Evolutionary conservation across 805 yeast species (phyloP), one percentile per base, ranked within the genome.

Genomic region (Wickerhamomyces canadensis): DNA sequence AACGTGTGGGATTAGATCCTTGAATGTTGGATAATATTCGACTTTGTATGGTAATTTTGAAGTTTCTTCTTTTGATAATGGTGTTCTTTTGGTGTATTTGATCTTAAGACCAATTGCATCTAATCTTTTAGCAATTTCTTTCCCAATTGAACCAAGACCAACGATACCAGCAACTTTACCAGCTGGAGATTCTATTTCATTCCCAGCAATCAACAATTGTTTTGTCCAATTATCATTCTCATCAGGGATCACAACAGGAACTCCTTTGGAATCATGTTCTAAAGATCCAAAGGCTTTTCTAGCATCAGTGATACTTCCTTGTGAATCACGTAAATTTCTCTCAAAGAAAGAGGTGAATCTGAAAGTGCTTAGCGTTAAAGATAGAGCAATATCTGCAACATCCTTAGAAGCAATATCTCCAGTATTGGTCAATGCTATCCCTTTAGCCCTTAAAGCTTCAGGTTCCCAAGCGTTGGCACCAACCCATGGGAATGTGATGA

Each of bases 91-190:
- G 37, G 75, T 68, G 46, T 83, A 84, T 39, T 70, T 69, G 26
- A 84, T 65, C 16, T 72, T 60, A 84, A 84, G 78, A 5, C 85
- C 87, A 23, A 84, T 56, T n/a, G 61, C 62, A 33, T 62, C 36
- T 41, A 84, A 64, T 48, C 80, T 68, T 33, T 57, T 59, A 4
- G 79, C 93, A 40, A 82, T 74, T 22, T 69, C 66, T 52, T 71
- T 70, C 8, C 94, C 95, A 48, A 84, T 84, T 16, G 76, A 66
- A 1, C 95, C 94, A 49, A 84, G 78, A 0, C 94, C 95, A 4
- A 82, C 74, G 24, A 84, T 68, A 3, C 79, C 75, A 1, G 69
- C 87, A 18, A 63, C 64, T 51, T 76, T 79, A 16, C 77, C 77
- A 13, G 58, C 54, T 6, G 88, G 87, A 5, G 76, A 67, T 16